Base-by-base conservation (phyloP, 176 grass and related monocot species). In the Pontederia paniculata region DNA sequence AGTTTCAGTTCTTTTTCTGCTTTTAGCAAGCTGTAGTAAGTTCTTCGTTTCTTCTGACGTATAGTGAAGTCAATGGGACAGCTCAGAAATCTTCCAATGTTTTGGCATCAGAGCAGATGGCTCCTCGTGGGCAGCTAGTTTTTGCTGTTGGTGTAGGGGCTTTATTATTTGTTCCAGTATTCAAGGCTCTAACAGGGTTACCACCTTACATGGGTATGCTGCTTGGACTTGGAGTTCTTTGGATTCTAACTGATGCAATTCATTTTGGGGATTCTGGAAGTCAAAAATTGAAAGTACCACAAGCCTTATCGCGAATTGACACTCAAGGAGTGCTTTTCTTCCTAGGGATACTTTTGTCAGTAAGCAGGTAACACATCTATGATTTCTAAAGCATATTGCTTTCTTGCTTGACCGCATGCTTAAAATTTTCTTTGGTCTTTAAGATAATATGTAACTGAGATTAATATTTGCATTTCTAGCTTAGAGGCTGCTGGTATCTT, bases 401-500 rank as follows among this genome's bases (percentile, higher is more conserved):
- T 50, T 15, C 13, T 22, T 60, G 9, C 2, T 42, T 16, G 20
- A 47, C 31, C 21, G 12, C 12, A 9, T 23, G 17, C 57, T 61
- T 9, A 13, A 19, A n/a, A n/a, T n/a, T 37, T 37, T 37, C 28
- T 37, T 37, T 37, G 28, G n/a, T n/a, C n/a, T n/a, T n/a, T n/a
- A n/a, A n/a, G n/a, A n/a, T n/a, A n/a, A n/a, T n/a, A n/a, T n/a
- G n/a, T n/a, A 5, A 15, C n/a, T 78, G 50, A 50, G 46, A 23
- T 44, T 66, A 65, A 47, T 70, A 21, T 78, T 50, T 74, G n/a
- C 42, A 5, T 21, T 54, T 49, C 20, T 72, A 96, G 91, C 78
- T 76, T 96, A 82, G 91, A 96, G 78, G 80, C 91, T 73, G 91
- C 91, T 67, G 91, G 91, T 52, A 74, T 96, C 21, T 72, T 96